Evolutionary conservation across 2,329 filamentous ascomycete genomes (phyloP), one percentile per base, ranked within the genome.

Genomic region (Aspergillus japonicus): DNA sequence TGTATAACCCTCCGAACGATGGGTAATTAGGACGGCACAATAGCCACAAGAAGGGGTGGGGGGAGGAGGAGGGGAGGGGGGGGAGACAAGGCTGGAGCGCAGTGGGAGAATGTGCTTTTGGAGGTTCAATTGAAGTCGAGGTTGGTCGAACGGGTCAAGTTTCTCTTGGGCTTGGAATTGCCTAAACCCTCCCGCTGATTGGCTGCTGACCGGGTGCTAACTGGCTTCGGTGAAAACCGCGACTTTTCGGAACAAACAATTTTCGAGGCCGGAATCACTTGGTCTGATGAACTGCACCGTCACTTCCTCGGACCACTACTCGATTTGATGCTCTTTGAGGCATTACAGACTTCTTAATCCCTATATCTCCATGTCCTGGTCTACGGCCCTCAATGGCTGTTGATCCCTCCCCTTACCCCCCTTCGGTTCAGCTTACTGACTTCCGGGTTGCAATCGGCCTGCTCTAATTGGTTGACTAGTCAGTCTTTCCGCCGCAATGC

Each of bases 151-250:
- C 69, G 69, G 53, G 62, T 67, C 68, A 69, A 71, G 68, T 76
- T 73, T 75, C 69, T 70, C 69, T 69, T 66, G 66, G 67, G 67
- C 65, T 68, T 66, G 68, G 65, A 68, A 71, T 71, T 74, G 71
- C 66, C 71, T 73, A 73, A 73, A 73, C 70, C 68, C 66, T 71
- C 66, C 54, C 60, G 57, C 63, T 76, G 73, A 76, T 77, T 77
- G 75, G 75, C 63, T 63, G 59, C 35, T 50, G 49, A 35, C 11
- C 35, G 55, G 64, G 57, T 64, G 62, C 65, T 69, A 70, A 67
- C 68, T 67, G 56, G 61, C 66, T 68, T 75, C 70, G 71, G 72
- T 71, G 68, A 74, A 74, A 74, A 74, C 72, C 73, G 73, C 68
- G 68, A 72, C 57, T 68, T 68, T 64, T 72, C 71, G 71, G 72